These are phyloP conservation scores for Pseudocercospora macadamiae DNA, from an alignment of 2,329 filamentous ascomycete species.

Conservation along the genomic window DNA sequence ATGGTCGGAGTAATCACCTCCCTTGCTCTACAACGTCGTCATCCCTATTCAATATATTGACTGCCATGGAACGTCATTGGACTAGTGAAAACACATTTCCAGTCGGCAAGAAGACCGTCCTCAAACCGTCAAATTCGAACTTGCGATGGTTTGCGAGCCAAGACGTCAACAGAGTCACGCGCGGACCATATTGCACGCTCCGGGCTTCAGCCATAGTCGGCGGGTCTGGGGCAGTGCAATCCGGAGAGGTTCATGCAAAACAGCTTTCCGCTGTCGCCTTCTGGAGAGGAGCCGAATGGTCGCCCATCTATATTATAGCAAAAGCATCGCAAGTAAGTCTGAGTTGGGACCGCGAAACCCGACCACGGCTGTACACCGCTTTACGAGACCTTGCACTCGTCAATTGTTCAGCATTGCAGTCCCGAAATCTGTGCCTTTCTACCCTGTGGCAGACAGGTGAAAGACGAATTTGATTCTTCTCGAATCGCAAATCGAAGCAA, in stretches of 20 bases:
- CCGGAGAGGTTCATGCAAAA: background rate
- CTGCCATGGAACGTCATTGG: background rate
- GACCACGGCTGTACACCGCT: too few species aligned
- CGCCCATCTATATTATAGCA: background rate
- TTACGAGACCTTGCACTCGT: too few species aligned
- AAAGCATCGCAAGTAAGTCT: background rate
- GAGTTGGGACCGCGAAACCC: too few species aligned
- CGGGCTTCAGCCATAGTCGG: background rate
- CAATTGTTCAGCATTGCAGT: too few species aligned
- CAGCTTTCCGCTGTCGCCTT: background rate
- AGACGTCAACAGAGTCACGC: background rate
- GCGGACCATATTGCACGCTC: background rate
- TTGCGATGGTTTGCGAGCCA: background rate
- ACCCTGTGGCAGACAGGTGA: too few species aligned
- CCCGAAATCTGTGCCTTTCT: too few species aligned
- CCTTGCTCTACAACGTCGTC: background rate
- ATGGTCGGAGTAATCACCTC: background rate
- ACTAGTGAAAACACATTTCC: background rate
- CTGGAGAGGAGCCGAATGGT: background rate
- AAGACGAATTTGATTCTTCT: too few species aligned
- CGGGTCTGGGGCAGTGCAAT: constrained; percentile 1
- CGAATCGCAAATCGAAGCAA: too few species aligned
- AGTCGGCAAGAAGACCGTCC: background rate
- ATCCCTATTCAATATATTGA: background rate
- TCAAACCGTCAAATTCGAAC: background rate